A percentile compares a stretch with the other conserved stretches of the same genome.
Evolutionary conservation across 2,329 filamentous ascomycete genomes (phyloP).

Genomic region (Cyclaneusma minus): DNA sequence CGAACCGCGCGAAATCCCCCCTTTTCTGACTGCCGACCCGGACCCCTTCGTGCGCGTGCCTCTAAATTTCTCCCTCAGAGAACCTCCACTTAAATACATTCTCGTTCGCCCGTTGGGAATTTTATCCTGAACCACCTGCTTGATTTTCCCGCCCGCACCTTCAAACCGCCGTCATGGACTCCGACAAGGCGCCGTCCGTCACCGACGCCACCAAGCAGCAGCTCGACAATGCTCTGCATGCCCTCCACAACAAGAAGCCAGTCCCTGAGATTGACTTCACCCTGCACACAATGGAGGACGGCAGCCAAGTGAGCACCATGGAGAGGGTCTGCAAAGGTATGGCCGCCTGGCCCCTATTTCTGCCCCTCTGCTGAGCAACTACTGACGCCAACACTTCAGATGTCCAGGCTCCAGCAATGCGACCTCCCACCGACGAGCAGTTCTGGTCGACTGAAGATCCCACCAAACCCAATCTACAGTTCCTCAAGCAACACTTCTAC

Average conservation of each 20-base stretch:
- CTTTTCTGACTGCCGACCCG: no score
- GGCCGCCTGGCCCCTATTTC: slow-evolving; percentile 10
- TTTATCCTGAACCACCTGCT: no score
- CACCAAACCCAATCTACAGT: slow-evolving; percentile 79
- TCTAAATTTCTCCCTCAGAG: no score
- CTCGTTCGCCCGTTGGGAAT: no score
- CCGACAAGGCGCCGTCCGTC: slow-evolving; percentile 5
- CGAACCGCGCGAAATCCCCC: no score
- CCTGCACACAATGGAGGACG: slow-evolving; percentile 97
- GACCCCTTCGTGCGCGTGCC: no score
- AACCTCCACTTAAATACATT: no score
- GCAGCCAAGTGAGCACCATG: slow-evolving; percentile 81
- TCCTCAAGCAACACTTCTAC: slow-evolving; percentile 97
- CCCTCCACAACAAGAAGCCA: slow-evolving; percentile 88
- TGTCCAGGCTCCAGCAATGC: slow-evolving; percentile 92
- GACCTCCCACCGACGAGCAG: slow-evolving; percentile 81
- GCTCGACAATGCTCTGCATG: slow-evolving; percentile 81
- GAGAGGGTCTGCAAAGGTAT: slow-evolving; percentile 98
- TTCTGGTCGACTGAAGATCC: slow-evolving; percentile 82
- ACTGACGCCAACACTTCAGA: slow-evolving; percentile 38
- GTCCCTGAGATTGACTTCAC: slow-evolving; percentile 97
- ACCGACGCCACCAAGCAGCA: slow-evolving; percentile 22
- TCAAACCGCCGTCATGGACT: slow-evolving; percentile 1
- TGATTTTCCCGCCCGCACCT: background rate
- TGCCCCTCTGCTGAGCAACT: slow-evolving; percentile 8